A percentile compares a stretch with the other conserved stretches of the same genome.
These are phyloP conservation scores for Solanum hybrid DNA, from an alignment of 305 asterid genomes.

Conservation along the genomic window DNA sequence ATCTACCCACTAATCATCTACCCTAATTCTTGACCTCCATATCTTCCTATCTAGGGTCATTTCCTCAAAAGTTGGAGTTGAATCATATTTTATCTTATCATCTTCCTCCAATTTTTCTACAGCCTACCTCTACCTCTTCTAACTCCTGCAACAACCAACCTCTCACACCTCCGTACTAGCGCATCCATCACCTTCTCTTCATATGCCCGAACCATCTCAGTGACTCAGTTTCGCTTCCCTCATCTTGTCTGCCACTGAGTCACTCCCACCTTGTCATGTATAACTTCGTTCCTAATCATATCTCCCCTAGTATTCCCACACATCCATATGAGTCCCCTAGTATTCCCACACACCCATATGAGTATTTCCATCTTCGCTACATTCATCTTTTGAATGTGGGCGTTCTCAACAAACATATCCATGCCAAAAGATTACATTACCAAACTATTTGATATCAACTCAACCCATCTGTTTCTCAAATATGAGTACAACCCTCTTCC, in stretches of 20 bases:
- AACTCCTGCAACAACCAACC: background rate
- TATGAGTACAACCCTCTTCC: background rate
- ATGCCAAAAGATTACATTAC: background rate
- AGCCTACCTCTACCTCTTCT: background rate
- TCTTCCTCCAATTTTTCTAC: background rate
- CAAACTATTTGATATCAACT: background rate
- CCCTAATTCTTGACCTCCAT: background rate
- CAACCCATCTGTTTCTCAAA: background rate
- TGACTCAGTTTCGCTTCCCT: background rate
- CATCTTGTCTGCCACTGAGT: background rate
- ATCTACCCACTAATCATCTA: background rate
- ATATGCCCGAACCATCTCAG: background rate
- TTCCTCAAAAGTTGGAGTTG: background rate
- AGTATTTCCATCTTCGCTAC: background rate
- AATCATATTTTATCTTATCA: background rate
- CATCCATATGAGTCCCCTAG: background rate
- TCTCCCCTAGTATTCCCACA: background rate
- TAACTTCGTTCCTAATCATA: background rate
- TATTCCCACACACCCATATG: background rate
- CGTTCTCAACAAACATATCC: background rate
- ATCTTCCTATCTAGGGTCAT: background rate
- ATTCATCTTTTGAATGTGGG: background rate
- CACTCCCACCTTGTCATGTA: background rate
- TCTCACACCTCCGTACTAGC: background rate
- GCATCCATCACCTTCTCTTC: background rate